Base-by-base conservation (phyloP, 2,329 filamentous ascomycete species). In the Colletotrichum siamense region DNA sequence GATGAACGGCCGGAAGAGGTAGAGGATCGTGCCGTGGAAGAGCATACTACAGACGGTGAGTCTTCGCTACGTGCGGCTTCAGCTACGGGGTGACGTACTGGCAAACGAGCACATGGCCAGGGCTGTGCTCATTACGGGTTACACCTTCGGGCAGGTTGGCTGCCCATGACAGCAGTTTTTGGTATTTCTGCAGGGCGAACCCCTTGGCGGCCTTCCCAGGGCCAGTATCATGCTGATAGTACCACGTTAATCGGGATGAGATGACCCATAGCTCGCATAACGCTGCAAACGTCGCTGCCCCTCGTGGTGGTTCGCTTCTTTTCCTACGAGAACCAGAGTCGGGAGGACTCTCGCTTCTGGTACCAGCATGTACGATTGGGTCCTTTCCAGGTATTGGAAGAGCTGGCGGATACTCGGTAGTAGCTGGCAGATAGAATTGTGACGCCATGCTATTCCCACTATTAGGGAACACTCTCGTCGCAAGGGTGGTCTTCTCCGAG, bases 211-310 rank as follows among this genome's bases (percentile, higher is more conserved):
- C 64, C 10, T 61, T 59, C 1, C 78, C 78, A 2, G 77, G 78
- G 12, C 72, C 77, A 18, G 71, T 76, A 10, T 78, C 73, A 8
- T 79, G 74, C 7, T 80, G 75, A 30, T 80, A 75, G 44, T 85
- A 85, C 74, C 83, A 61, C 52, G 77, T 76, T 15, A 82, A 81
- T 15, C 81, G 80, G 26, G 84, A 81, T 44, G 85, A 77, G 36
- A 87, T 85, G 22, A 75, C 63, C 86, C 84, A 86, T 61, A 87
- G 82, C 8, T 79, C 78, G 77, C 84, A 86, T 3, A 85, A n/a
- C 0, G 75, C 68, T 4, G 83, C 81, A 69, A 85, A 85, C 1
- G 78, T 82, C 77, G 18, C 80, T 79, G 75, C 32, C 22, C 32
- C 36, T 18, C 32, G 22, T 36, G 72, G 8, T 6, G 32, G 9